Base-by-base conservation (phyloP, 2,329 filamentous ascomycete species). In the Dactylonectria estremocensis region DNA sequence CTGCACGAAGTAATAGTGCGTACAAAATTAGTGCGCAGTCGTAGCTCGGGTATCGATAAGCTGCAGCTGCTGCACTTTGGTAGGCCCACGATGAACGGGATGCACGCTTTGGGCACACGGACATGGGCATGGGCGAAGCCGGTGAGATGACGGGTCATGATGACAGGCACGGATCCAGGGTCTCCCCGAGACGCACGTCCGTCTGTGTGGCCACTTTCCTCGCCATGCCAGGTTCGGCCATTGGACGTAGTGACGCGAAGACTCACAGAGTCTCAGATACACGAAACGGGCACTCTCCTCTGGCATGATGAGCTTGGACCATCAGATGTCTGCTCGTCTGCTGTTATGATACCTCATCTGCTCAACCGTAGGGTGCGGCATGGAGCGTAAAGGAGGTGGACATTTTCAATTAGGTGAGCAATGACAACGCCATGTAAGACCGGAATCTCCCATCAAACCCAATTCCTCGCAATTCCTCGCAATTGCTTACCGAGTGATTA, bases 291-390 rank as follows among this genome's bases (percentile, higher is more conserved):
- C 24, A 56, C 50, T 61, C 56, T 45, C 43, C 49, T 49, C 49
- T 61, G 57, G 35, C 63, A 52, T 49, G 35, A 13, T n/a, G 50
- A 20, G 57, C 63, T 56, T 52, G 35, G 40, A 24, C 63, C 63
- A 56, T 40, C 18, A n/a, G 5, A 43, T 43, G n/a, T 37, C 35
- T 37, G 13, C 35, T 7, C 24, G 24, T 28, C 7, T 28, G 24
- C 24, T 28, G 24, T 28, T 7, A 28, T 28, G 4, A 28, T 28
- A 28, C 24, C 24, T 28, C 24, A 7, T 28, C 24, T 28, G 24
- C 24, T 28, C 7, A 28, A 28, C 24, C 24, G 24, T 28, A 28
- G 7, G 4, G 4, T 28, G 24, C 24, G 4, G 24, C 24, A 28
- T 28, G 7, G 24, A 28, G 24, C 24, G 7, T 7, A 28, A 7